Percentiles rank a stretch among this genome's conserved stretches.
Conservation (phyloP, 805 yeast species). For the Vanderwaltozyma yarrowii region DNA sequence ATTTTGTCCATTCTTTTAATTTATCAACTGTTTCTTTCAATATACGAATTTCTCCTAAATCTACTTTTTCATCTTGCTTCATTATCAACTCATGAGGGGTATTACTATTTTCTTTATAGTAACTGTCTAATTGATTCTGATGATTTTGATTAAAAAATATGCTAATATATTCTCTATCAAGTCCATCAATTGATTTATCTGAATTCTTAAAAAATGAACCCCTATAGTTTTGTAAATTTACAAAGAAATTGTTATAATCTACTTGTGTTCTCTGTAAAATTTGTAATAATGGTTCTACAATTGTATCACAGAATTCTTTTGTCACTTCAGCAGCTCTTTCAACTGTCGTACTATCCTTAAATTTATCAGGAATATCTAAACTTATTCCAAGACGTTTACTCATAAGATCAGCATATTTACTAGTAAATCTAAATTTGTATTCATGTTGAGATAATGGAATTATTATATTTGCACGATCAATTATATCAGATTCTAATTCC, state of each 20-base stretch:
- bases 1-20: conserved; percentile 42
- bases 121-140: conserved; percentile 11
- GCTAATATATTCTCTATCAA: conserved; percentile 9
- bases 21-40: conserved; percentile 35
- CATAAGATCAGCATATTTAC: conserved; percentile 46
- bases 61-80: not conserved
- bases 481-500: conserved; percentile 42
- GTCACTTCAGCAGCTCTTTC: conserved; percentile 7
- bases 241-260: conserved; percentile 75
- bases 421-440: conserved; percentile 53
- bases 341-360: conserved; percentile 8
- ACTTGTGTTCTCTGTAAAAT: conserved; percentile 51
- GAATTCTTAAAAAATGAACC: conserved; percentile 28
- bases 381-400: conserved; percentile 61
- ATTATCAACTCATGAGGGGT: no score
- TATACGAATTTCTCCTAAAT: conserved; percentile 23
- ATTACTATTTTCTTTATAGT: conserved; percentile 18
- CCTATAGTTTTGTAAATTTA: conserved; percentile 42
- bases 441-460: conserved; percentile 56
- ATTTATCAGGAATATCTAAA: conserved; percentile 32
- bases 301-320: conserved; percentile 15
- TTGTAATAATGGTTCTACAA: conserved; percentile 52
- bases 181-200: conserved; percentile 15
- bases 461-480: conserved; percentile 51
- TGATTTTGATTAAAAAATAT: conserved; percentile 15